A percentile compares a stretch with the other conserved stretches of the same genome.
These are phyloP conservation scores for Debaryomyces maramus DNA, from an alignment of 805 yeast genomes.

Conservation along the genomic window DNA sequence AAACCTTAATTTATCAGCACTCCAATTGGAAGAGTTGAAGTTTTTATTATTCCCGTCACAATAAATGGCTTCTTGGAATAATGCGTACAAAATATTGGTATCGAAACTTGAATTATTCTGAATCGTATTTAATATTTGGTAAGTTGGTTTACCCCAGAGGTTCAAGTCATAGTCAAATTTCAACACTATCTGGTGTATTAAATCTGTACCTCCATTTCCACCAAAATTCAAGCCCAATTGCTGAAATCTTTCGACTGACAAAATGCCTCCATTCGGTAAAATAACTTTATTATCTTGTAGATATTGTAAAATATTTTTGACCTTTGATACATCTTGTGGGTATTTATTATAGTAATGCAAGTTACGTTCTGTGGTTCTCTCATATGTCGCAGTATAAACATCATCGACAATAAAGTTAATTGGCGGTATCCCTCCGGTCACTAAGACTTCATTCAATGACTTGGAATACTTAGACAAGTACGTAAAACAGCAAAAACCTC, in stretches of 20 bases:
- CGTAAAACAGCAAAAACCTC: constrained; percentile 53
- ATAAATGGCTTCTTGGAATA: constrained; percentile 61
- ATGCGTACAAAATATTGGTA: constrained; percentile 53
- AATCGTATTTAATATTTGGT: constrained; percentile 31
- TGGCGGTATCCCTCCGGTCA: constrained; percentile 64
- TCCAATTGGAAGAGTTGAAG: constrained; percentile 40
- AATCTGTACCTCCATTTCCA: constrained; percentile 49
- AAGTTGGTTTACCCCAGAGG: constrained; percentile 36
- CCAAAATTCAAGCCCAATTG: constrained; percentile 55
- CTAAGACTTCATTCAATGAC: constrained; percentile 42
- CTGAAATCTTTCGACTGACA: constrained; percentile 54
- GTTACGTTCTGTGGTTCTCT: constrained; percentile 49
- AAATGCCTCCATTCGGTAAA: constrained; percentile 52
- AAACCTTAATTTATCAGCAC: constrained; percentile 44
- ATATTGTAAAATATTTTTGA: constrained; percentile 36
- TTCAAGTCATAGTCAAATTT: constrained; percentile 41
- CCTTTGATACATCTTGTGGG: constrained; percentile 45
- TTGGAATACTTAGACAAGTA: constrained; percentile 48
- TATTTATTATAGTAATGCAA: constrained; percentile 47
- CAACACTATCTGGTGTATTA: constrained; percentile 45
- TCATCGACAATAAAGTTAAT: constrained; percentile 43
- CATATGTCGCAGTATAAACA: constrained; percentile 50
- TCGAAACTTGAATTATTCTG: constrained; percentile 45
- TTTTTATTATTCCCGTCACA: constrained; percentile 36
- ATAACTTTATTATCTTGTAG: constrained; percentile 26